Evolutionary conservation across 257 asterid species (phyloP).

Genomic region (Nemophila menziesii): DNA sequence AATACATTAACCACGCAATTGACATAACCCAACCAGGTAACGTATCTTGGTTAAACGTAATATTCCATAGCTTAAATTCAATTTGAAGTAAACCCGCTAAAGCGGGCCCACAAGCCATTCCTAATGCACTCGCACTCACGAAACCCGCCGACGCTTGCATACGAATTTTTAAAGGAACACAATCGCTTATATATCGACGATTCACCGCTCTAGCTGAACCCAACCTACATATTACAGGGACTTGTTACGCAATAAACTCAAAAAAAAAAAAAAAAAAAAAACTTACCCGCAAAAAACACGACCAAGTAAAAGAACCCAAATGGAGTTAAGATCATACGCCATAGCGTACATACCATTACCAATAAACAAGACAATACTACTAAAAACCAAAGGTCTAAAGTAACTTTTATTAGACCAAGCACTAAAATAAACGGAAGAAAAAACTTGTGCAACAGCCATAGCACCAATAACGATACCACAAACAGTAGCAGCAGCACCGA

Average conservation of each 20-base stretch:
- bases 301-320: slow-evolving; percentile 63
- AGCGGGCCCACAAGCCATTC: slow-evolving; percentile 99
- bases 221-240: slow-evolving; percentile 42
- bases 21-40: slow-evolving; percentile 99
- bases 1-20: slow-evolving; percentile 61
- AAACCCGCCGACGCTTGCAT: slow-evolving; percentile 98
- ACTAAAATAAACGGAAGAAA: slow-evolving; percentile 96
- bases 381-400: slow-evolving; percentile 77
- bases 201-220: slow-evolving; percentile 99
- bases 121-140: slow-evolving; percentile 98
- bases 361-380: slow-evolving; percentile 67
- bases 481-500: slow-evolving; percentile 97
- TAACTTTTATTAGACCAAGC: slow-evolving; percentile 98
- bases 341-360: slow-evolving; percentile 78
- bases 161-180: slow-evolving; percentile 84
- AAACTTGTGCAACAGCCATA: slow-evolving; percentile 96
- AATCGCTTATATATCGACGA: slow-evolving; percentile 88
- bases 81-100: slow-evolving; percentile 83
- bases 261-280: slow-evolving; percentile 4
- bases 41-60: slow-evolving; percentile 77
- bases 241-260: background rate
- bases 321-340: slow-evolving; percentile 78
- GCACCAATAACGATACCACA: slow-evolving; percentile 95
- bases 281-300: slow-evolving; percentile 83
- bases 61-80: slow-evolving; percentile 44